These are phyloP conservation scores for Psilocybe sp. DNA, from an alignment of 768 basidiomycete species.

Conservation along the genomic window DNA sequence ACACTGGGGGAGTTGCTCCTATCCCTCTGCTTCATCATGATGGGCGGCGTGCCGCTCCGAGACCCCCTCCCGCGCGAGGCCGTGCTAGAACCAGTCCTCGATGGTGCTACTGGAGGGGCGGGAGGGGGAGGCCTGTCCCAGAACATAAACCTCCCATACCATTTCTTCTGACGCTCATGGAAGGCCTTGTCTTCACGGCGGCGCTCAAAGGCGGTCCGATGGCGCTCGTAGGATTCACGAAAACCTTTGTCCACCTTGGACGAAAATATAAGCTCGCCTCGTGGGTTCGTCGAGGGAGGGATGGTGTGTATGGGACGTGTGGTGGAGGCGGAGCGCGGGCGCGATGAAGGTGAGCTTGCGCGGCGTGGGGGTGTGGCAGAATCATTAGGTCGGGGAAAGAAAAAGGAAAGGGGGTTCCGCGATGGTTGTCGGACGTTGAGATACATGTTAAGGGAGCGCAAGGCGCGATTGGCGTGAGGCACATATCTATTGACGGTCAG, in stretches of 20 bases:
- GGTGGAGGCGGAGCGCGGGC: slow-evolving; percentile 32
- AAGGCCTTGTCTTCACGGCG: slow-evolving; percentile 64
- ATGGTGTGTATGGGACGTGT: slow-evolving; percentile 73
- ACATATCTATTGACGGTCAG: slow-evolving; percentile 68
- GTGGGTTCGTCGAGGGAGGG: slow-evolving; percentile 84
- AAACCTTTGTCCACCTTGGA: slow-evolving; percentile 80
- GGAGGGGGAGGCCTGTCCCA: slow-evolving; percentile 21
- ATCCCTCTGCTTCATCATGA: slow-evolving; percentile 28
- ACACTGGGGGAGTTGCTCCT: slow-evolving; percentile 20
- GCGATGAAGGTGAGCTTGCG: slow-evolving; percentile 35
- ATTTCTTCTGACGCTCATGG: slow-evolving; percentile 23
- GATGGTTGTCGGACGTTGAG: slow-evolving; percentile 84
- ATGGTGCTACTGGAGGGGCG: slow-evolving; percentile 5
- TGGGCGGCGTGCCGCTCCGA: slow-evolving; percentile 35
- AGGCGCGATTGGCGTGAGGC: slow-evolving; percentile 88
- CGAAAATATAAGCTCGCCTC: slow-evolving; percentile 96
- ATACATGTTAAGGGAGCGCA: slow-evolving; percentile 95
- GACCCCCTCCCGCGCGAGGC: slow-evolving; percentile 25
- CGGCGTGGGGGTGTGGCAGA: slow-evolving; percentile 29
- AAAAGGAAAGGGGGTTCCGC: slow-evolving; percentile 56
- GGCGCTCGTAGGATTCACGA: slow-evolving; percentile 89
- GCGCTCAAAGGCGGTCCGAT: slow-evolving; percentile 84
- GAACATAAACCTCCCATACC: slow-evolving; percentile 29
- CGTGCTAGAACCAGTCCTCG: slow-evolving; percentile 20
- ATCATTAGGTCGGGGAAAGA: slow-evolving; percentile 46